Base-by-base conservation (phyloP, 2,329 filamentous ascomycete species). In the Epichloe glyceriae region DNA sequence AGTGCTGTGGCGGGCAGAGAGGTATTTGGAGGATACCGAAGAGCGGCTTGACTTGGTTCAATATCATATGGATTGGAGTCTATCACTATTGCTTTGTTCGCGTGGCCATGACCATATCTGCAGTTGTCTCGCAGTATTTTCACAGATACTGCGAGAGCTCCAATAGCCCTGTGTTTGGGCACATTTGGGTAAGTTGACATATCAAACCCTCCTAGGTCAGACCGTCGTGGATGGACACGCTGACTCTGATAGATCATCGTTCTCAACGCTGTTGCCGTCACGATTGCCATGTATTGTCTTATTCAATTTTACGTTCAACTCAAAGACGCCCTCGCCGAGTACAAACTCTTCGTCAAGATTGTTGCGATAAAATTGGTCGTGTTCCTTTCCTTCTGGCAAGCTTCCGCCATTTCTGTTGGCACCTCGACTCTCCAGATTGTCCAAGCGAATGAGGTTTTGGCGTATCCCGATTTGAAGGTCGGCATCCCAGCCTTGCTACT, bases 311-410 rank as follows among this genome's bases (percentile, higher is more conserved):
- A 95, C 65, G 65, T 86, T 33, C 87, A 94, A 65, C 73, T 93
- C 44, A 82, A 80, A 55, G 68, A 74, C 1, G 79, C 86, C 52
- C 74, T 95, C 26, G 73, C 75, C 7, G 76, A 83, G 50, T 79
- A 94, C 62, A 74, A 71, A 17, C 85, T 88, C 0, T 85, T 91
- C 57, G 67, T 91, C 56, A 95, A 95, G 67, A 82, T 95, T 26
- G 63, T 88, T 19, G 85, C 87, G 60, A 93, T 95, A 69, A 95
- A 95, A 67, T 75, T 94, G 30, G 88, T 94, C 61, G 88, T 95
- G 61, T 95, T 95, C 72, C 76, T 95, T 57, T 89, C 84, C 37
- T 94, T 94, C 67, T 95, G 88, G 88, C 88, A 95, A 68, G 74
- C 65, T 3, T 69, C 72, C 4, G 66, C 72, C 55, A 75, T 78